Evolutionary conservation across 225 moss, liverwort and hornwort genomes (phyloP).

Genomic region (Antitrichia curtipendula): DNA sequence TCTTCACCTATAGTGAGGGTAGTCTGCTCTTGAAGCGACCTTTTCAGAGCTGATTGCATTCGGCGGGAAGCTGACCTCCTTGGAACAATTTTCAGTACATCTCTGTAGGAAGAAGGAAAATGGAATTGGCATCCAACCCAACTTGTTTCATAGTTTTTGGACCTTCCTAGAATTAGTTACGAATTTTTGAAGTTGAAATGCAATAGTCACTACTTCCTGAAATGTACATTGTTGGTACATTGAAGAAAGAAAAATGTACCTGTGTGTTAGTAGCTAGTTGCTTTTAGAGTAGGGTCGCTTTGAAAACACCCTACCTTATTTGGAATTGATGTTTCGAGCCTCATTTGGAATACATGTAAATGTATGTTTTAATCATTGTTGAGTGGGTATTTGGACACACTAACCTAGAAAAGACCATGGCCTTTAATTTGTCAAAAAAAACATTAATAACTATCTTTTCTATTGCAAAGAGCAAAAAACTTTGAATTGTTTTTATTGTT

Average conservation of each 20-base stretch:
- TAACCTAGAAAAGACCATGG: fast-evolving
- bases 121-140: neutral
- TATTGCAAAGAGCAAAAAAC: neutral
- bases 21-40: neutral
- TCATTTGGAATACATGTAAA: neutral
- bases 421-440: neutral
- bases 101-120: neutral
- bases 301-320: neutral
- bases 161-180: too few species aligned
- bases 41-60: neutral
- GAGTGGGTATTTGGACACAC: fast-evolving
- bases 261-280: neutral
- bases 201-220: neutral
- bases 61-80: neutral
- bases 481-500: too few species aligned
- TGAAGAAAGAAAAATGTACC: neutral
- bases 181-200: neutral
- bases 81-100: neutral
- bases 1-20: too few species aligned
- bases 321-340: neutral
- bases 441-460: neutral
- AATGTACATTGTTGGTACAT: neutral
- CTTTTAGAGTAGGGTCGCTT: neutral
- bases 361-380: neutral
- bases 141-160: neutral